Evolutionary conservation across 2,329 filamentous ascomycete genomes (phyloP), one percentile per base, ranked within the genome.

Genomic region (Calonectria hawksworthii): DNA sequence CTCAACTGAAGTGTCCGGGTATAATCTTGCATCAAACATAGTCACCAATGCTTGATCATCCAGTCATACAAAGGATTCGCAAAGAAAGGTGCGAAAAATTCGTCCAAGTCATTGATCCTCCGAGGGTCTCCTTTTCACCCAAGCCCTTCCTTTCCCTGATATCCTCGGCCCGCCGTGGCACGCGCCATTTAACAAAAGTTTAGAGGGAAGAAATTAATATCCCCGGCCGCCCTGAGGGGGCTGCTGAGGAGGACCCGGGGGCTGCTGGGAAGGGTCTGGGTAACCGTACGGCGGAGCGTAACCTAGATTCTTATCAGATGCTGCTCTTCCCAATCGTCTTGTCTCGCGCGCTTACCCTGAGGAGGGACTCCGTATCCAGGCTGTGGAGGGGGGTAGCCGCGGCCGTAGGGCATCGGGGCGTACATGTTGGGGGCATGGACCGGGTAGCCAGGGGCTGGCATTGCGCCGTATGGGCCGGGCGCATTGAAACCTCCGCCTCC

Each of bases 401-500:
- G 84, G 28, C 84, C 85, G 76, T 87, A 87, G 4, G 78, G 79
- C 74, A 83, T 80, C 18, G 83, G 84, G 26, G 79, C 79, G 44
- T 86, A 86, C 83, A 86, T 85, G 78, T 84, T 84, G 61, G 83
- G 85, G 28, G 79, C 79, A 36, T 72, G 80, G 68, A 82, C 80
- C 59, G 75, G 77, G 70, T 86, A 86, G 26, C 82, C 83, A 81
- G 81, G 83, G 82, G 84, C 85, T 76, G 86, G 83, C 26, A 82
- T 85, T 28, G 80, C 83, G 59, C 84, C 85, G 66, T 87, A 87
- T 13, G 77, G 80, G 77, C 83, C 81, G 41, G 83, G 86, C 34
- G 84, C 84, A 50, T 86, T 86, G 76, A 90, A 91, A 63, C 86
- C 86, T 75, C 86, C 83, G 44, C 86, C 84, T 68, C 84, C 82